Base-by-base conservation (phyloP, 1,139 yeast species). In the Magnusiomyces tetraspermus region DNA sequence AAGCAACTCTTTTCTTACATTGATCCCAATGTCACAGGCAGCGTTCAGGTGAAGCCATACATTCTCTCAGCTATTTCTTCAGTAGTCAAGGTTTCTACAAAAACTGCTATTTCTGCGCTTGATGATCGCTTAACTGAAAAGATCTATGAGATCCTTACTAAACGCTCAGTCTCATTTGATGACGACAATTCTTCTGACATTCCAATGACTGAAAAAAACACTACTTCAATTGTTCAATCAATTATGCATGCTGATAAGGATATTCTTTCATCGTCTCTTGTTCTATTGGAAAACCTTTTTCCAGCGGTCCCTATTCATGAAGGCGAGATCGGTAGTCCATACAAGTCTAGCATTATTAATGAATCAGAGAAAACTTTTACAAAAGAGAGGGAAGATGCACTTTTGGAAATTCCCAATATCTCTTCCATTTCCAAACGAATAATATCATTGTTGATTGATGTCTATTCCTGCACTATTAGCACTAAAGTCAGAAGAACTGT, bases 391-490 rank as follows among this genome's bases (percentile, higher is more conserved):
- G 51, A 41, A 22, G 45, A 50, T 5, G 57, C 50, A 36, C 51
- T 61, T n/a, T 52, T 57, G 11, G 50, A 57, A 53, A 57, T 61
- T 51, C 51, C 50, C 0, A 61, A 58, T 13, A 55, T 68, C 28
- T 55, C 56, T 11, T 61, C 57, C 5, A 82, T 85, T 64, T 73
- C 80, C 3, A 70, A 70, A 48, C 74, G 75, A 5, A 64, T 83
- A 1, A 76, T 84, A 65, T 78, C 83, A 0, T 63, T 87, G n/a
- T 66, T 89, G 51, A 69, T 85, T 33, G 81, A 80, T 55, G 76
- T 89, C 19, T 89, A 85, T 63, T 82, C 85, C 45, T 83, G 95
- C 1, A 77, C 94, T 0, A 84, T 86, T 65, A 89, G 86, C 58
- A 76, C 75, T 55, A 78, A 78, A 24, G 73, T 86, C 19, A 77